Base-by-base conservation (phyloP, 1,139 yeast genomes). In the Chernovozyma sophiae-reginae region DNA sequence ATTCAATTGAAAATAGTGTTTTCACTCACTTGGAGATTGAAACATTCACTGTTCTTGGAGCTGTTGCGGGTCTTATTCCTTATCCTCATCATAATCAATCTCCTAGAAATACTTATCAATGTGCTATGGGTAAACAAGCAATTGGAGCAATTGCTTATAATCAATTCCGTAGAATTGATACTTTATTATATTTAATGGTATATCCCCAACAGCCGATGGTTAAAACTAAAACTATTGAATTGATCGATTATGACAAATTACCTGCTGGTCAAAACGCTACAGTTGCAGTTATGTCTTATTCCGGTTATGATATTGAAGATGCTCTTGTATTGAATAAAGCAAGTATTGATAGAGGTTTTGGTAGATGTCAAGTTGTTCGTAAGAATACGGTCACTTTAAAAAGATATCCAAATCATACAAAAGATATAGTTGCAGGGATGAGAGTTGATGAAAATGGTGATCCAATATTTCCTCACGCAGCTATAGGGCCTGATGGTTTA, bases 101-200 rank as follows among this genome's bases (percentile, higher is more conserved):
- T 4, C 98, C 98, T 34, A 83, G 98, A 76, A 92, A 92, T 60
- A 92, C 98, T 0, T 92, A 92, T 68, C 98, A 92, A 68, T 92
- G 97, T 77, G 98, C 98, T 59, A 92, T 92, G 98, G 98, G 98
- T 79, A 92, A 92, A 69, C 99, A 92, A 68, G 98, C 98, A 17
- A 92, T 92, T 62, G 99, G 99, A 48, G 97, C 97, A 7, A 94
- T 94, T 63, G 97, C 95, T 20, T 92, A 92, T 61, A 92, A 92
- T 61, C 98, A 92, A 63, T 86, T 92, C 65, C 78, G 89, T 57
- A 80, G 99, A 62, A 92, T 92, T 49, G 99, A 92, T 56, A 94
- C 99, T 1, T 67, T 92, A 52, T 69, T 94, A 46, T 92, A 92
- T 58, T 72, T 92, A 49, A 86, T 92, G 96, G 96, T 90, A 14